phyloP scores from a whole-genome alignment of 108 stramenopile genomes.

The Fistulifera solaris region DNA sequence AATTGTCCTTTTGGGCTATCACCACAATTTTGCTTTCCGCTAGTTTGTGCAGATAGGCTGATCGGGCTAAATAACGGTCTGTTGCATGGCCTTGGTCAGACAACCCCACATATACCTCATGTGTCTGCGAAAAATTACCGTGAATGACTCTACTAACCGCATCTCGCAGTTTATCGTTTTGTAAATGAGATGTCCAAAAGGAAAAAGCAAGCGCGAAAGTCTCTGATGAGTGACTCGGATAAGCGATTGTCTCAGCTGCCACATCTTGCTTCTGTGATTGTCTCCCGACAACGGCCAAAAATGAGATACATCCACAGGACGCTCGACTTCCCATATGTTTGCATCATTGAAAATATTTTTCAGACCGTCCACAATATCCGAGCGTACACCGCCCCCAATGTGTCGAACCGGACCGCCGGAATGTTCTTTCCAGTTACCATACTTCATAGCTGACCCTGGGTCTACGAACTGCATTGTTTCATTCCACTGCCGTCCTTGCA shows the following conservation, averaged over 20 bases:
- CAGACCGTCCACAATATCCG: conserved; percentile 18
- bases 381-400: conserved; percentile 17
- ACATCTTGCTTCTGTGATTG: background rate
- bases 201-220: no score
- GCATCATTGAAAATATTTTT: conserved; percentile 4
- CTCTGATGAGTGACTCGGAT: background rate
- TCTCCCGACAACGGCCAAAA: conserved; percentile 12
- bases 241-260: background rate
- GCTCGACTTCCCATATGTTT: conserved; percentile 1
- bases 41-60: conserved; percentile 7
- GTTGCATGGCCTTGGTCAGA: background rate
- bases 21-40: conserved; percentile 48
- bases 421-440: background rate
- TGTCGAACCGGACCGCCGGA: conserved; percentile 7
- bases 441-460: background rate
- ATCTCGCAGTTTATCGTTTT: no score
- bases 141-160: conserved; percentile 1
- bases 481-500: conserved; percentile 1
- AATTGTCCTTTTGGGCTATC: conserved; percentile 48
- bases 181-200: no score
- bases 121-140: background rate
- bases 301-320: conserved; percentile 24
- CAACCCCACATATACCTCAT: conserved; percentile 1
- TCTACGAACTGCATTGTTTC: background rate
- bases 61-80: conserved; percentile 7